phyloP scores from a whole-genome alignment of 768 basidiomycete species.

The Tulasnella sp. region DNA sequence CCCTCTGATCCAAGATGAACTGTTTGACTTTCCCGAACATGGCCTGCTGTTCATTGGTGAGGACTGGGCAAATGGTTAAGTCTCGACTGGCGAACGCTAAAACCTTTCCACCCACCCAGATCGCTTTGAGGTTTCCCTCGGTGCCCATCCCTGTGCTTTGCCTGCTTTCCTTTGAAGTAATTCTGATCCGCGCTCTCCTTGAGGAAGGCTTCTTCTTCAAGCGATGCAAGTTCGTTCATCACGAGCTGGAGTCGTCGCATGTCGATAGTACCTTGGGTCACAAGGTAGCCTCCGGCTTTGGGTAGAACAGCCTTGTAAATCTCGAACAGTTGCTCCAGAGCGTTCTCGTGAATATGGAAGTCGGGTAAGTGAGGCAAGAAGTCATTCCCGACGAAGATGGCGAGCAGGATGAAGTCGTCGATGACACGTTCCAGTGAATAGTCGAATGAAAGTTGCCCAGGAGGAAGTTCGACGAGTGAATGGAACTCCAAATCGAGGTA shows the following conservation, averaged over 20 bases:
- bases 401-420: conserved; percentile 96
- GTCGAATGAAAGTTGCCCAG: conserved; percentile 66
- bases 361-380: conserved; percentile 96
- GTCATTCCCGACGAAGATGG: conserved; percentile 97
- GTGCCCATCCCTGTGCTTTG: conserved; percentile 71
- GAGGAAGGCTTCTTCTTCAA: conserved; percentile 91
- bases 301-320: conserved; percentile 94
- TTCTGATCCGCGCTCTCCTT: conserved; percentile 86
- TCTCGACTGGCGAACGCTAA: neutral
- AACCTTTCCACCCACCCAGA: conserved; percentile 56
- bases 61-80: conserved; percentile 49
- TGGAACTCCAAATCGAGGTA: conserved; percentile 96
- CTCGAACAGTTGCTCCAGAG: conserved; percentile 87
- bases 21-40: conserved; percentile 78
- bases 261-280: conserved; percentile 84
- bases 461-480: conserved; percentile 53
- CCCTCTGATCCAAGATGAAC: conserved; percentile 63
- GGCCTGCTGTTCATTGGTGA: conserved; percentile 72
- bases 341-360: conserved; percentile 97
- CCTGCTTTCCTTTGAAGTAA: conserved; percentile 94
- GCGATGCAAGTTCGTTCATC: conserved; percentile 82
- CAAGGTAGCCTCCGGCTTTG: conserved; percentile 80
- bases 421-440: conserved; percentile 94
- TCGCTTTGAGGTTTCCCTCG: conserved; percentile 58
- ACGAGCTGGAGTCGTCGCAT: conserved; percentile 80